Conservation (phyloP, 2,329 filamentous ascomycete genomes). For the Aspergillus ustus region DNA sequence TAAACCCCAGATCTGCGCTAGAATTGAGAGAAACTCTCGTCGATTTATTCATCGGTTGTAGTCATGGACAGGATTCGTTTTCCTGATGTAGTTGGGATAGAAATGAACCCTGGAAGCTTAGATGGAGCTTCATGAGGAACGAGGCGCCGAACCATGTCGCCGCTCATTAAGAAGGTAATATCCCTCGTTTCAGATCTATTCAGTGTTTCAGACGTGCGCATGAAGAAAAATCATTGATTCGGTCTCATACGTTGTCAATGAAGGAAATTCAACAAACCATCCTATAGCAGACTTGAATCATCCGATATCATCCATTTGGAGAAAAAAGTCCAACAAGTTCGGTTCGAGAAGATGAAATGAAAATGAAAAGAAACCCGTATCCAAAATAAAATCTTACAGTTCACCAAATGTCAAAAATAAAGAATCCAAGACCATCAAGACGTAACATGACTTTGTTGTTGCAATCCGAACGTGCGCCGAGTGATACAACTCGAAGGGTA, state of each 20-base stretch:
- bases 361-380: conserved; percentile 25
- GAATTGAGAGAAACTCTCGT: too few species aligned
- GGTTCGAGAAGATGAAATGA: conserved; percentile 1
- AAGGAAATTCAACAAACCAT: conserved; percentile 6
- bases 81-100: not conserved
- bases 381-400: conserved; percentile 42
- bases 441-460: conserved; percentile 38
- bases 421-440: conserved; percentile 41
- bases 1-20: not conserved
- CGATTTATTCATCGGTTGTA: not conserved
- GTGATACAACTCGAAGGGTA: conserved; percentile 46
- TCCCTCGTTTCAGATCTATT: not conserved
- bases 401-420: conserved; percentile 19
- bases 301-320: conserved; percentile 1
- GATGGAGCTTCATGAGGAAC: not conserved
- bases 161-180: not conserved
- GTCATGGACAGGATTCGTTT: not conserved
- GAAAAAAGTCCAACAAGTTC: conserved; percentile 3
- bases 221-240: conserved; percentile 4
- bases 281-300: conserved; percentile 8
- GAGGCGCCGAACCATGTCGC: too few species aligned
- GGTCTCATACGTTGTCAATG: conserved; percentile 5
- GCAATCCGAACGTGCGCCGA: conserved; percentile 40
- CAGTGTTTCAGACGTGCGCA: not conserved
- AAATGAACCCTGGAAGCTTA: not conserved